These are phyloP conservation scores for Geotrichum klebahnii DNA, from an alignment of 1,139 yeast species.

Conservation along the genomic window DNA sequence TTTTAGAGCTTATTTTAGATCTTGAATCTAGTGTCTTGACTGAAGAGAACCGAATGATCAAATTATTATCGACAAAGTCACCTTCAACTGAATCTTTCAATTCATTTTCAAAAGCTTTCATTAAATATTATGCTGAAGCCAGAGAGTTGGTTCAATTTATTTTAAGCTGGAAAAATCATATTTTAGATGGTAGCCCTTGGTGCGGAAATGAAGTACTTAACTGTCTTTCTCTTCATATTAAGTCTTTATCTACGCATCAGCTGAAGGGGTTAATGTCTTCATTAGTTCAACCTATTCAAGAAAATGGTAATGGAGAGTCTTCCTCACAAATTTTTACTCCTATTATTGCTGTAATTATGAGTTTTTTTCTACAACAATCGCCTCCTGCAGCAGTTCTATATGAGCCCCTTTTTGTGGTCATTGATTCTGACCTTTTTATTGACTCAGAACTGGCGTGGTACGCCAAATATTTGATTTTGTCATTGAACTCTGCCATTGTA, in stretches of 20 bases:
- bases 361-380: conserved; percentile 21
- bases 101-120: conserved; percentile 18
- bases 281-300: conserved; percentile 12
- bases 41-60: conserved; percentile 8
- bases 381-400: conserved; percentile 12
- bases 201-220: conserved; percentile 20
- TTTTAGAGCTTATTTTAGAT: conserved; percentile 19
- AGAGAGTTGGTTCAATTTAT: conserved; percentile 21
- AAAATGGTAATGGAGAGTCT: conserved; percentile 1
- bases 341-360: conserved; percentile 18
- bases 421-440: conserved; percentile 5
- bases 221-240: conserved; percentile 23
- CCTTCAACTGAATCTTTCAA: conserved; percentile 5
- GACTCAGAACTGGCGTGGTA: conserved; percentile 22
- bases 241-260: conserved; percentile 26
- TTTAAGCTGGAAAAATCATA: conserved; percentile 18
- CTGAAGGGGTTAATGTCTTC: conserved; percentile 22
- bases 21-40: conserved; percentile 20
- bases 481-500: conserved; percentile 23
- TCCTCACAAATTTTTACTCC: conserved; percentile 20
- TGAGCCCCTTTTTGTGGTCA: conserved; percentile 14
- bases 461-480: conserved; percentile 23
- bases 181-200: conserved; percentile 24
- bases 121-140: conserved; percentile 22
- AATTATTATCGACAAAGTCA: conserved; percentile 13